phyloP scores from a whole-genome alignment of 352 stramenopile species.

The Albugo laibachii region DNA sequence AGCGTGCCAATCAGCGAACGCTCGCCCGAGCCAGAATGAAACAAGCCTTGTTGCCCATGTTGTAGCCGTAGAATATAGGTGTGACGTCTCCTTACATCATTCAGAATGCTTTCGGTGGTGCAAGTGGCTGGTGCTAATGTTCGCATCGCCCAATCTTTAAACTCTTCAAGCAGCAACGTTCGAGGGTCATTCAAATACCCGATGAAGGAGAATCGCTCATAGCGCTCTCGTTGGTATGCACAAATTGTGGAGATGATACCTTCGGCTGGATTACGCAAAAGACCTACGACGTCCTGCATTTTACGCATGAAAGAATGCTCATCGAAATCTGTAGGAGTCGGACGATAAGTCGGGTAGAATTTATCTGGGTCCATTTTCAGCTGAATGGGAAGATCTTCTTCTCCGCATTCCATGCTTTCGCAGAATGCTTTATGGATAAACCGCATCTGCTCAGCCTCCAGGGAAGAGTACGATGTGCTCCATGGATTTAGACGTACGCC shows the following conservation, averaged over 20 bases:
- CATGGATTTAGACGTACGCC: conserved; percentile 68
- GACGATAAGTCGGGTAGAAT: conserved; percentile 58
- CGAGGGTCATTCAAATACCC: conserved; percentile 72
- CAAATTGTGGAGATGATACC: conserved; percentile 76
- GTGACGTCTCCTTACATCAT: conserved; percentile 52
- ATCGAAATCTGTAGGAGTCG: conserved; percentile 61
- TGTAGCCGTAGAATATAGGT: conserved; percentile 58
- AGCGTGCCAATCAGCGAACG: conserved; percentile 56
- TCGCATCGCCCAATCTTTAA: conserved; percentile 74
- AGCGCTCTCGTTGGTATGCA: conserved; percentile 59
- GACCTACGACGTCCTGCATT: conserved; percentile 67
- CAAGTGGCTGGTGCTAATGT: conserved; percentile 49
- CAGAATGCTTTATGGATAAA: conserved; percentile 76
- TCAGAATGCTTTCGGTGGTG: conserved; percentile 55
- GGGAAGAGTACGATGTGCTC: conserved; percentile 63
- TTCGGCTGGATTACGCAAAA: conserved; percentile 60
- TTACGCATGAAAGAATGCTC: conserved; percentile 77
- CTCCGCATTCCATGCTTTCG: conserved; percentile 61
- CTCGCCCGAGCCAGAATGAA: conserved; percentile 54
- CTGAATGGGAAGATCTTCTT: conserved; percentile 61
- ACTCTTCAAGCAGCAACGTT: conserved; percentile 64
- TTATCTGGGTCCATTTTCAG: conserved; percentile 66
- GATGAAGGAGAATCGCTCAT: conserved; percentile 53
- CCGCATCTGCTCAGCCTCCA: conserved; percentile 69
- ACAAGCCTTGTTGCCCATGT: conserved; percentile 61